phyloP scores from a whole-genome alignment of 2,329 filamentous ascomycete genomes.

The Lachnellula occidentalis region DNA sequence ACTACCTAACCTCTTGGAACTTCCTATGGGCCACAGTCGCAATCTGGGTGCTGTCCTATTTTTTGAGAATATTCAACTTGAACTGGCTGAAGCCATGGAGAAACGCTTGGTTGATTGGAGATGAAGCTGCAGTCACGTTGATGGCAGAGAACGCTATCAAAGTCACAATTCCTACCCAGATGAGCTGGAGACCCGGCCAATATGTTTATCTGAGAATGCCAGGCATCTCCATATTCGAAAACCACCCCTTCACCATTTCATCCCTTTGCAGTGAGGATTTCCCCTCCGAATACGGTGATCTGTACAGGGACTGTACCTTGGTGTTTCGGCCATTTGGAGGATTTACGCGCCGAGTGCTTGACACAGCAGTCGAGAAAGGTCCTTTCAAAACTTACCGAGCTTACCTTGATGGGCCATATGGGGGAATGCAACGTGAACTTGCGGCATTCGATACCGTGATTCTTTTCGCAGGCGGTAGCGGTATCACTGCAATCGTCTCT shows the following conservation, averaged over 20 bases:
- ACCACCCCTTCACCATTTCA: constrained; percentile 92
- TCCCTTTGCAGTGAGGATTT: constrained; percentile 92
- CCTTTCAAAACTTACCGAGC: constrained; percentile 89
- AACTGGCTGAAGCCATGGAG: constrained; percentile 84
- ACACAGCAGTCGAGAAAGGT: constrained; percentile 76
- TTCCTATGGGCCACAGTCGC: constrained; percentile 78
- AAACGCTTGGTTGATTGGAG: constrained; percentile 77
- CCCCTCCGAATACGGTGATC: constrained; percentile 82
- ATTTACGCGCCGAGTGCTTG: constrained; percentile 80
- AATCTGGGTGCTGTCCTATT: constrained; percentile 73
- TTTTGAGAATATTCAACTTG: constrained; percentile 72
- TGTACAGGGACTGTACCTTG: constrained; percentile 81
- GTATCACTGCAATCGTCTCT: constrained; percentile 88
- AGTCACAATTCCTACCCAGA: constrained; percentile 86
- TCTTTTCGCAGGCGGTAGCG: constrained; percentile 87
- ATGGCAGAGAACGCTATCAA: constrained; percentile 95
- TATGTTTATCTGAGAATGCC: constrained; percentile 95
- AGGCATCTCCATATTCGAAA: constrained; percentile 82
- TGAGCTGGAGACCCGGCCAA: constrained; percentile 89
- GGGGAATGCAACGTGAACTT: constrained; percentile 84
- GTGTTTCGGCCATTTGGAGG: constrained; percentile 90
- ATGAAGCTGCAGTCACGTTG: constrained; percentile 83
- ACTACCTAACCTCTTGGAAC: constrained; percentile 83
- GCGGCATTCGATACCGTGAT: constrained; percentile 92
- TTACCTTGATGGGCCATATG: constrained; percentile 90